Conservation (phyloP, 495 filamentous ascomycete species). For the Collariella sp. region DNA sequence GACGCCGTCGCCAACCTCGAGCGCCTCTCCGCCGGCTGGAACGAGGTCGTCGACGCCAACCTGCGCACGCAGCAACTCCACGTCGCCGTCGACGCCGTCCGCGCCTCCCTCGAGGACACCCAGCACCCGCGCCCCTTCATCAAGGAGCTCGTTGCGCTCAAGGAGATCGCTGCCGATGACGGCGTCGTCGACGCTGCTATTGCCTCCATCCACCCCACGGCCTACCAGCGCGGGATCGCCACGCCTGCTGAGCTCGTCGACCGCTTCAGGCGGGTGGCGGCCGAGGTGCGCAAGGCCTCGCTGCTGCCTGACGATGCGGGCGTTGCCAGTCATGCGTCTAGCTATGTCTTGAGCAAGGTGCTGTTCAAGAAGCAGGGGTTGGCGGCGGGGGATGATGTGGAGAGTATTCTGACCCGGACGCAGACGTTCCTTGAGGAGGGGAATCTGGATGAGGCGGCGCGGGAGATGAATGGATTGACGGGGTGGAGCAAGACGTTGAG, state of each 20-base stretch:
- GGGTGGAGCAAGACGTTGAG: constrained; percentile 94
- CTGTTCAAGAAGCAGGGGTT: constrained; percentile 91
- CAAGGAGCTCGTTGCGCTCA: constrained; percentile 83
- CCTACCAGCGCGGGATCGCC: constrained; percentile 87
- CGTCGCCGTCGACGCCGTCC: constrained; percentile 88
- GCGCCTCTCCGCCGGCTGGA: constrained; percentile 74
- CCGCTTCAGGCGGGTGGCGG: constrained; percentile 88
- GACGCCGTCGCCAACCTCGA: constrained; percentile 70
- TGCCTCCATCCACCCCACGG: constrained; percentile 82
- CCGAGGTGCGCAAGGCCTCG: constrained; percentile 87
- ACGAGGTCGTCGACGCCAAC: constrained; percentile 76
- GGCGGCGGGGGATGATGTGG: constrained; percentile 81
- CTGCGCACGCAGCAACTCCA: constrained; percentile 91
- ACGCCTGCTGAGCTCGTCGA: constrained; percentile 79
- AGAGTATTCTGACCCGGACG: constrained; percentile 81
- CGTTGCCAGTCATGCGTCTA: constrained; percentile 85
- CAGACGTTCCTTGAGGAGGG: constrained; percentile 87
- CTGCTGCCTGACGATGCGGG: constrained; percentile 88
- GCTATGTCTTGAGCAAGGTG: constrained; percentile 77
- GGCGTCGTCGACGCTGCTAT: constrained; percentile 83
- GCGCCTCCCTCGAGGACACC: constrained; percentile 65
- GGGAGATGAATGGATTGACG: constrained; percentile 85
- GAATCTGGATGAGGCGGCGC: constrained; percentile 77
- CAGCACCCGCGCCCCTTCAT: constrained; percentile 75
- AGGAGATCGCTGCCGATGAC: constrained; percentile 78